phyloP scores from a whole-genome alignment of 768 basidiomycete genomes.

The Grammothele lineata region DNA sequence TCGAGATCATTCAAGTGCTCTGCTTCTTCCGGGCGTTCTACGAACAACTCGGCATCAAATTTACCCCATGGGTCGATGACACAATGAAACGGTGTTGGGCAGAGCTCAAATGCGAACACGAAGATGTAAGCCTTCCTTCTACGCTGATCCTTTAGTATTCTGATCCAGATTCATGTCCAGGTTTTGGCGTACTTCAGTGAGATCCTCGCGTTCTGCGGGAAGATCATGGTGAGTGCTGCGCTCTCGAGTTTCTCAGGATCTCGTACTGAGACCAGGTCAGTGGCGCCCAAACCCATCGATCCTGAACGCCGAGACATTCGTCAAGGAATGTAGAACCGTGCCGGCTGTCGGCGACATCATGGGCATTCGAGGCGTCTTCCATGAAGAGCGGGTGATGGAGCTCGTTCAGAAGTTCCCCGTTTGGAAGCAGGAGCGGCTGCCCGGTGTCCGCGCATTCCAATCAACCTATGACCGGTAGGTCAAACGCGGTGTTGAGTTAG shows the following conservation, averaged over 20 bases:
- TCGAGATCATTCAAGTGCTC: slow-evolving; percentile 70
- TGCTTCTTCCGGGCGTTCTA: slow-evolving; percentile 68
- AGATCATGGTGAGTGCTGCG: slow-evolving; percentile 58
- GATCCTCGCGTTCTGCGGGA: slow-evolving; percentile 65
- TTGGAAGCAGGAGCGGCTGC: slow-evolving; percentile 67
- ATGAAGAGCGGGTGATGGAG: slow-evolving; percentile 51
- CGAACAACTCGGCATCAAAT: slow-evolving; percentile 76
- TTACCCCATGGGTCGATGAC: slow-evolving; percentile 70
- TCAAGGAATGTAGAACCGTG: slow-evolving; percentile 58
- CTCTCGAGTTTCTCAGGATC: not conserved
- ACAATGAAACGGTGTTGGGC: slow-evolving; percentile 65
- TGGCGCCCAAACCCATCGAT: slow-evolving; percentile 62
- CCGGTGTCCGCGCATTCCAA: slow-evolving; percentile 76
- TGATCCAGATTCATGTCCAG: slow-evolving; percentile 38
- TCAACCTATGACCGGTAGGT: slow-evolving; percentile 79
- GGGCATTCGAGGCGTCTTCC: slow-evolving; percentile 64
- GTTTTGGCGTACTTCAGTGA: slow-evolving; percentile 76
- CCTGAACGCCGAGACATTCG: slow-evolving; percentile 57
- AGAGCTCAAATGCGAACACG: slow-evolving; percentile 70
- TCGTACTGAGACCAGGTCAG: slow-evolving; percentile 28
- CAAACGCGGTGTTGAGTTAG: not conserved
- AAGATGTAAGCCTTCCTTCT: too few relatives aligned
- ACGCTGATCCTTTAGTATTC: too few relatives aligned
- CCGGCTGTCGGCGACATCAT: slow-evolving; percentile 66
- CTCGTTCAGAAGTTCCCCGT: slow-evolving; percentile 59